Base-by-base conservation (phyloP, 2,329 filamentous ascomycete genomes). In the Xylariaceae sp. region DNA sequence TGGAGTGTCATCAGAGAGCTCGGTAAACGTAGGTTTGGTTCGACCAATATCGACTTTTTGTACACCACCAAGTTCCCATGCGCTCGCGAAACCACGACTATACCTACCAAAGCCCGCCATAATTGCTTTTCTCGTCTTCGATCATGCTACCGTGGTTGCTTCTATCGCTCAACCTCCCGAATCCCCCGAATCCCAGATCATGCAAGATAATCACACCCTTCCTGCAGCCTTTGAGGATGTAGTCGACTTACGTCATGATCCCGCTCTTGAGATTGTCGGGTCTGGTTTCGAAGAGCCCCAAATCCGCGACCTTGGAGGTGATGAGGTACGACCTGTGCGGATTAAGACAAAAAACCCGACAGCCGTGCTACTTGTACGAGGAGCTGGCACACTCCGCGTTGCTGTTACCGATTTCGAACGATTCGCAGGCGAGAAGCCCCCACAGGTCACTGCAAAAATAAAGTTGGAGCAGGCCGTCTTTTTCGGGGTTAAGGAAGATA, bases 391-490 rank as follows among this genome's bases (percentile, higher is more conserved):
- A 16, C 73, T 89, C 21, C 80, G 85, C 44, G 71, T 88, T 35
- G 76, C 82, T 15, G 78, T 82, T 16, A 78, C 79, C 6, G 82
- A 87, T 44, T 74, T 83, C 39, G 80, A 84, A 57, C 82, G 80
- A 54, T 85, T 87, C 63, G 78, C 78, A 10, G 82, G 81, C 57
- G 80, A 82, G 46, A 73, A 75, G 47, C 78, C 83, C 4, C 84
- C 83, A 1, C 73, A 78, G 60, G 83, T 96, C 13, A 92, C 89
- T 1, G 89, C 91, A 6, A 94, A 91, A 73, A 90, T 86, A 73
- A 96, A 94, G 72, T 81, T 99, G 33, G 91, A 97, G 67, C 92
- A 99, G 73, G 92, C 92, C 2, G 89, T 97, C 1, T 97, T 97
- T 73, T 97, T 91, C 68, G 92, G 92, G 2, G 85, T 84, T 41